Evolutionary conservation across 225 moss, liverwort and hornwort genomes (phyloP).

Genomic region (Marchantia polymorpha): DNA sequence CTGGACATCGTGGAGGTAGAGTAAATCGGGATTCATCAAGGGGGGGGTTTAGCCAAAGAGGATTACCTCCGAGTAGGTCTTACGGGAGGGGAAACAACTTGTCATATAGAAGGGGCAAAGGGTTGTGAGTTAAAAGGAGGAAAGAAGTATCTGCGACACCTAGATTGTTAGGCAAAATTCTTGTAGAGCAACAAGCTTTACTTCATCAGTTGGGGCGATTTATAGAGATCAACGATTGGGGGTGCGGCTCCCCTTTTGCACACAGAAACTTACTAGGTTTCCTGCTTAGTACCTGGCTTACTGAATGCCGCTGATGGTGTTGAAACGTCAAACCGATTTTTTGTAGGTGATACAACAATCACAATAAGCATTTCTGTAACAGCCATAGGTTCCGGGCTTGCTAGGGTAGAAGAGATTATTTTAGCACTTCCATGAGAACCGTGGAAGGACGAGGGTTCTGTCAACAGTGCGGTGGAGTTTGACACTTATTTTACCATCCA

Average conservation of each 20-base stretch:
- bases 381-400: not conserved
- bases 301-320: conserved; percentile 7
- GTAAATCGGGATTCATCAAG: conserved; percentile 25
- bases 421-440: not conserved
- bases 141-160: not conserved
- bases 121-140: conserved; percentile 10
- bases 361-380: not conserved
- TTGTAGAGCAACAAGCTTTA: conserved; percentile 47
- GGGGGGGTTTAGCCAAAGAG: conserved; percentile 31
- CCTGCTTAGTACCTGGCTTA: not conserved
- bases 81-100: conserved; percentile 34
- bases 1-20: conserved; percentile 35
- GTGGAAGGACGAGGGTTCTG: not conserved
- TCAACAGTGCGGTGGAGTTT: not conserved
- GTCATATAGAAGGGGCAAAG: conserved; percentile 35
- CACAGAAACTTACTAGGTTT: conserved; percentile 1
- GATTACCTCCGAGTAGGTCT: conserved; percentile 22
- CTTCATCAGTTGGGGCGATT: conserved; percentile 19
- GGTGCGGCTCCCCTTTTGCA: conserved; percentile 13
- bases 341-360: conserved; percentile 15
- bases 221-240: conserved; percentile 2
- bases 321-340: conserved; percentile 3
- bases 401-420: not conserved
- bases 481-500: not conserved
- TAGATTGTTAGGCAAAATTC: conserved; percentile 30